Evolutionary conservation across 2,329 filamentous ascomycete genomes (phyloP).

Genomic region (Colletotrichum sp.): DNA sequence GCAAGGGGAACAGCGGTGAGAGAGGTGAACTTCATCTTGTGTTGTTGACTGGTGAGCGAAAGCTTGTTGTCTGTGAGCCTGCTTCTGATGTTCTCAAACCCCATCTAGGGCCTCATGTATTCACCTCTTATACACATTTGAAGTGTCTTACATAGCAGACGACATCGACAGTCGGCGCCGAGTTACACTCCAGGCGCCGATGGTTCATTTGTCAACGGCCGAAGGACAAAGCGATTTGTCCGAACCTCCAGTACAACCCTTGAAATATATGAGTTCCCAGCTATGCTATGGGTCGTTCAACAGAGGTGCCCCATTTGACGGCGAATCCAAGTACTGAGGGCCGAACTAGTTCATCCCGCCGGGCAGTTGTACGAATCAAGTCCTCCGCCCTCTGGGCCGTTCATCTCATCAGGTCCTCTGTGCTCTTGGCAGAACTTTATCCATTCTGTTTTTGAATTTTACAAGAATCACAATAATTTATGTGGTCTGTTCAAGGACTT

Average conservation of each 20-base stretch:
- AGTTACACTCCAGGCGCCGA: not conserved
- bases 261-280: rapidly evolving
- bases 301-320: not conserved
- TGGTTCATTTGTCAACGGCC: not conserved
- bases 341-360: not conserved
- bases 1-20: rapidly evolving
- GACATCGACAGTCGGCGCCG: not conserved
- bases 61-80: not conserved
- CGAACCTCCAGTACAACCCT: not conserved
- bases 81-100: rapidly evolving
- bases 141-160: rapidly evolving
- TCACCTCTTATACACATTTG: not conserved
- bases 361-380: not conserved
- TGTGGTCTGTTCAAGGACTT: not conserved
- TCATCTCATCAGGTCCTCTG: not conserved
- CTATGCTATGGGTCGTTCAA: not conserved
- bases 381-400: not conserved
- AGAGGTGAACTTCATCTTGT: not conserved
- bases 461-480: not conserved
- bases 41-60: not conserved
- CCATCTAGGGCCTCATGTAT: not conserved
- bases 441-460: not conserved
- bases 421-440: not conserved
- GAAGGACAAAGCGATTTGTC: not conserved
- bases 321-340: not conserved